phyloP scores from a whole-genome alignment of 2,329 filamentous ascomycete genomes.

The Ophiocordyceps australis region DNA sequence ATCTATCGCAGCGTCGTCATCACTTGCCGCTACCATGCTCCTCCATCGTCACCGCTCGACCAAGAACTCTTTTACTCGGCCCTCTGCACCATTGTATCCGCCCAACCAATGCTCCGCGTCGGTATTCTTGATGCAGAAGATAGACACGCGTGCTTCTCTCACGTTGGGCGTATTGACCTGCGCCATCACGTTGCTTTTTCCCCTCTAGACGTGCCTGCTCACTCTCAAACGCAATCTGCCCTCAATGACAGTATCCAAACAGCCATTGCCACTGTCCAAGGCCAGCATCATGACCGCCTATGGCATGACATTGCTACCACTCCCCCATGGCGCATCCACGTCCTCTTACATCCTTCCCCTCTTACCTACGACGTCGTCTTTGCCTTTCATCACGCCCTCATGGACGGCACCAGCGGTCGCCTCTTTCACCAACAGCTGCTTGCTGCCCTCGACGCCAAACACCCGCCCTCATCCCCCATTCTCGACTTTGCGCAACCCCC shows the following conservation, averaged over 20 bases:
- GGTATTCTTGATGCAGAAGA: slow-evolving; percentile 27
- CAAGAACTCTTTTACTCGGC: slow-evolving; percentile 15
- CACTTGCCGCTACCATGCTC: slow-evolving; percentile 21
- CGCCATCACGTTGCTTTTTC: slow-evolving; percentile 20
- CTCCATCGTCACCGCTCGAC: slow-evolving; percentile 1
- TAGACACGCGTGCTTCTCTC: slow-evolving; percentile 22
- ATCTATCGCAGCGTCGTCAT: slow-evolving; percentile 27
- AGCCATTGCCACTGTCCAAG: slow-evolving; percentile 13
- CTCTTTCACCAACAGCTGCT: slow-evolving; percentile 30
- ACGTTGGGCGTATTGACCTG: slow-evolving; percentile 22
- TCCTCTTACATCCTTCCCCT: slow-evolving; percentile 10
- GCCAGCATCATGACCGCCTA: slow-evolving; percentile 18
- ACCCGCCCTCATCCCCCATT: slow-evolving; percentile 2
- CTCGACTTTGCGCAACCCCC: slow-evolving; percentile 13
- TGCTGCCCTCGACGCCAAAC: slow-evolving; percentile 16
- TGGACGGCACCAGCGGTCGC: slow-evolving; percentile 29
- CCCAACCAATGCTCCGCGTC: slow-evolving; percentile 27
- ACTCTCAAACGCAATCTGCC: too few relatives aligned
- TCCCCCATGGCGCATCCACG: slow-evolving; percentile 28
- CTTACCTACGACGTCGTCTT: slow-evolving; percentile 23
- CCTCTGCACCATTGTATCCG: slow-evolving; percentile 18
- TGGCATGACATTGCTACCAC: slow-evolving; percentile 20
- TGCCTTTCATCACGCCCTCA: slow-evolving; percentile 31
- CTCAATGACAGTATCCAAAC: slow-evolving; percentile 11
- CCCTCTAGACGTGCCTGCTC: slow-evolving; percentile 6